These are phyloP conservation scores for Puccinia triticina DNA, from an alignment of 1,284 basidiomycete species.

Conservation along the genomic window DNA sequence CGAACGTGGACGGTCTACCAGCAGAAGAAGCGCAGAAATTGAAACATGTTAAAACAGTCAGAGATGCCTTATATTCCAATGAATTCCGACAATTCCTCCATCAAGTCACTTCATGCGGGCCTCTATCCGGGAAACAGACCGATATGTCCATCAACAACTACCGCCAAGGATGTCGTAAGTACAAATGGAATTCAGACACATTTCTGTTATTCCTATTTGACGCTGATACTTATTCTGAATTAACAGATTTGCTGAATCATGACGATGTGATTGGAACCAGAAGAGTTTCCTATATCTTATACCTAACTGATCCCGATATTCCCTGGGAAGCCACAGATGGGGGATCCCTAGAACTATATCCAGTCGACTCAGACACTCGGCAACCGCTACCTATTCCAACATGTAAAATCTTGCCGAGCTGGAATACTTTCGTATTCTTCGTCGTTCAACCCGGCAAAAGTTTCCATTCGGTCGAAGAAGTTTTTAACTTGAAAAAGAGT, in stretches of 20 bases:
- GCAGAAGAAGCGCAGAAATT: slow-evolving; percentile 75
- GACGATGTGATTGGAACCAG: slow-evolving; percentile 97
- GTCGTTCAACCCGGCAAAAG: slow-evolving; percentile 76
- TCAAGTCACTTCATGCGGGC: slow-evolving; percentile 87
- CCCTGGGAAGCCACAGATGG: slow-evolving; percentile 66
- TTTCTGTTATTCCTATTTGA: neutral
- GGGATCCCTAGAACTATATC: slow-evolving; percentile 94
- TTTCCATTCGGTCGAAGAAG: slow-evolving; percentile 97
- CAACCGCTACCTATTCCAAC: slow-evolving; percentile 64
- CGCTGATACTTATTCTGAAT: slow-evolving; percentile 1
- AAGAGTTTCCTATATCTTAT: slow-evolving; percentile 94
- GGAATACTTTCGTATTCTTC: slow-evolving; percentile 98
- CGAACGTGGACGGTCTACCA: slow-evolving; percentile 83
- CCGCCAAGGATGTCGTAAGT: slow-evolving; percentile 66
- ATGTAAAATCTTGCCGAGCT: slow-evolving; percentile 75
- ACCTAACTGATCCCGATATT: slow-evolving; percentile 76
- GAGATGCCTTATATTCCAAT: slow-evolving; percentile 87
- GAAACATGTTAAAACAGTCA: slow-evolving; percentile 76
- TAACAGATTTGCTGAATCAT: slow-evolving; percentile 86
- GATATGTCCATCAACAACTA: slow-evolving; percentile 96
- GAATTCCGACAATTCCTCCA: slow-evolving; percentile 83
- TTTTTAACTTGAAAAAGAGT: slow-evolving; percentile 73
- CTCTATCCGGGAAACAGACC: slow-evolving; percentile 84
- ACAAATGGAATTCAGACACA: too few relatives aligned
- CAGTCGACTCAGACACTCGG: slow-evolving; percentile 60